Evolutionary conservation across 202 grass and related monocot species (phyloP).

Genomic region (Digitaria exilis): DNA sequence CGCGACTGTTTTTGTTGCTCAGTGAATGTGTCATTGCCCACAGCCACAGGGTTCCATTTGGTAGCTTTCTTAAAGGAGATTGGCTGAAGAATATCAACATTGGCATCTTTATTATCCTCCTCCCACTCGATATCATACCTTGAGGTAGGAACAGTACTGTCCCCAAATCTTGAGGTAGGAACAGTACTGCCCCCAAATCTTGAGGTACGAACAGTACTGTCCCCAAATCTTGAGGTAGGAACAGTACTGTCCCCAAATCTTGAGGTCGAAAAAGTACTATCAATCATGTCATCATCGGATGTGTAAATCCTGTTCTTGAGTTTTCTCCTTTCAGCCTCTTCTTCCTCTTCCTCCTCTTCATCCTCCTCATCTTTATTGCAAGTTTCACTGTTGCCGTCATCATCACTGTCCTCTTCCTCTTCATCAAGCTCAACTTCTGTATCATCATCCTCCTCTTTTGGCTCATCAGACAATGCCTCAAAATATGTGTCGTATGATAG

Average conservation of each 20-base stretch:
- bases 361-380: conserved; percentile 52
- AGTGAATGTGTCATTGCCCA: conserved; percentile 31
- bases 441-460: conserved; percentile 64
- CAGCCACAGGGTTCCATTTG: conserved; percentile 17
- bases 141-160: neutral
- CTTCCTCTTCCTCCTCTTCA: conserved; percentile 42
- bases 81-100: conserved; percentile 20
- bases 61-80: conserved; percentile 26
- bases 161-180: neutral
- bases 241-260: neutral
- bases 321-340: conserved; percentile 45
- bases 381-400: conserved; percentile 38
- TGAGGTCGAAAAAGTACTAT: conserved; percentile 20
- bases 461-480: conserved; percentile 74
- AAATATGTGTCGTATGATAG: conserved; percentile 71
- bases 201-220: neutral
- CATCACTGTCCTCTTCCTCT: conserved; percentile 30
- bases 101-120: conserved; percentile 36
- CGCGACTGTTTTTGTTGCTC: conserved; percentile 47
- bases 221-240: neutral
- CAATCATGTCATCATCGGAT: conserved; percentile 50
- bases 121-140: conserved; percentile 46
- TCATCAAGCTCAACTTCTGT: conserved; percentile 63
- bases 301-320: conserved; percentile 41
- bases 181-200: neutral